A percentile compares a stretch with the other conserved stretches of the same genome.
Evolutionary conservation across 2,329 filamentous ascomycete genomes (phyloP).

Genomic region (Oidium heveae): DNA sequence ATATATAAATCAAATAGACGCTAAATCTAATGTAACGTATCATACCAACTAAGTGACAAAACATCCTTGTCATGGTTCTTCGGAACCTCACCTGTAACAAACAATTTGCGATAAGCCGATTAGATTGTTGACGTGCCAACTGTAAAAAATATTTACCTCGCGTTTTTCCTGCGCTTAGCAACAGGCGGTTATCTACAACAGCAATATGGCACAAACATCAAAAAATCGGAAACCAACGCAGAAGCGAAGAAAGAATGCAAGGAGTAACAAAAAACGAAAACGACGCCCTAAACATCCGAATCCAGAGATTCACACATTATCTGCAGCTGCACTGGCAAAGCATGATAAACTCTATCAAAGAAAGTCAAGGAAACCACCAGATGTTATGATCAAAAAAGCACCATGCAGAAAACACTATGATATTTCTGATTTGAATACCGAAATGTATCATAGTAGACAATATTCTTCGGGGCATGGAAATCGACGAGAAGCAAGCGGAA

Average conservation of each 20-base stretch:
- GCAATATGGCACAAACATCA: slow-evolving; percentile 3
- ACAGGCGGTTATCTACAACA: background rate
- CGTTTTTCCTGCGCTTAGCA: background rate
- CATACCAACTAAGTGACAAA: no score
- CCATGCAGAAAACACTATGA: slow-evolving; percentile 7
- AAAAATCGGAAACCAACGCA: slow-evolving; percentile 4
- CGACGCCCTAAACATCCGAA: slow-evolving; percentile 8
- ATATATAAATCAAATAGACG: no score
- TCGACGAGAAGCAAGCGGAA: slow-evolving; percentile 42
- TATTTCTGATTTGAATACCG: slow-evolving; percentile 7
- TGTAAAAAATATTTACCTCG: background rate
- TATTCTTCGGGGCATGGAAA: slow-evolving; percentile 15
- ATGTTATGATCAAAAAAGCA: slow-evolving; percentile 8
- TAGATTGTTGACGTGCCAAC: slow-evolving; percentile 3
- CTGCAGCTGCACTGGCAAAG: slow-evolving; percentile 12
- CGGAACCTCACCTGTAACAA: no score
- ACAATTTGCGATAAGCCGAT: no score
- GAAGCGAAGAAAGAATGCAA: slow-evolving; percentile 4
- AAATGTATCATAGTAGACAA: slow-evolving; percentile 7
- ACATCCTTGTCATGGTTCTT: no score
- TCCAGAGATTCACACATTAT: slow-evolving; percentile 10
- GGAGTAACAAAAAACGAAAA: slow-evolving; percentile 8
- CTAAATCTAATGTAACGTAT: no score
- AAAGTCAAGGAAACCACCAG: slow-evolving; percentile 4
- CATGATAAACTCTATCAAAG: slow-evolving; percentile 12